Evolutionary conservation across 495 filamentous ascomycete genomes (phyloP), one percentile per base, ranked within the genome.

Genomic region (Tetracladium marchalianum): DNA sequence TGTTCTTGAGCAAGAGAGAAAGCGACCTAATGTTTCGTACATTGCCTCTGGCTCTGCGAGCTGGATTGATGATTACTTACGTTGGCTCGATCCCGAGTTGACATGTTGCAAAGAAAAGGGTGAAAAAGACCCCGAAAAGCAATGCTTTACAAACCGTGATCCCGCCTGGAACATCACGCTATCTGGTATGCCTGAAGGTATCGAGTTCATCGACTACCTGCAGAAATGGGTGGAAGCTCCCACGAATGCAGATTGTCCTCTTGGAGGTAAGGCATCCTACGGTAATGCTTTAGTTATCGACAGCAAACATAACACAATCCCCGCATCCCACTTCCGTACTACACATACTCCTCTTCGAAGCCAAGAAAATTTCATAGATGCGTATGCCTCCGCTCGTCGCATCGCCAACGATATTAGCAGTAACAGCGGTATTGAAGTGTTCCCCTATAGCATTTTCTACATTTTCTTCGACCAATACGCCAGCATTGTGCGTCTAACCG

Each of bases 401-500:
- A 98, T 98, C 50, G 82, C 92, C 1, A 63, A 75, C 43, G 77
- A 75, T 12, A 75, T 97, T 42, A 82, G 72, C 16, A 63, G 73
- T 35, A 73, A 68, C 41, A 85, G 87, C 11, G 72, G 75, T 8
- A 77, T 87, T 37, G 73, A 83, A 18, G 80, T 97, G 42, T 98
- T 97, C 73, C 90, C 92, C 0, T 98, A 98, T 62, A 87, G 82
- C 35, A 82, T 96, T 54, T 90, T 92, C 61, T 98, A 98, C 67
- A 89, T 98, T 55, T 98, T 96, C 75, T 97, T 98, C 61, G 90
- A 98, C 66, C 92, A 96, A 60, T 98, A 98, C 62, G 73, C 85
- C 1, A 74, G 77, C 46, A 96, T 98, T 52, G 80, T 92, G 31
- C 71, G 66, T 19, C 74, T 96, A 4, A 86, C 92, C 0, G 80